phyloP scores from a whole-genome alignment of 176 grass and related monocot species.

The Musa schizocarpa region DNA sequence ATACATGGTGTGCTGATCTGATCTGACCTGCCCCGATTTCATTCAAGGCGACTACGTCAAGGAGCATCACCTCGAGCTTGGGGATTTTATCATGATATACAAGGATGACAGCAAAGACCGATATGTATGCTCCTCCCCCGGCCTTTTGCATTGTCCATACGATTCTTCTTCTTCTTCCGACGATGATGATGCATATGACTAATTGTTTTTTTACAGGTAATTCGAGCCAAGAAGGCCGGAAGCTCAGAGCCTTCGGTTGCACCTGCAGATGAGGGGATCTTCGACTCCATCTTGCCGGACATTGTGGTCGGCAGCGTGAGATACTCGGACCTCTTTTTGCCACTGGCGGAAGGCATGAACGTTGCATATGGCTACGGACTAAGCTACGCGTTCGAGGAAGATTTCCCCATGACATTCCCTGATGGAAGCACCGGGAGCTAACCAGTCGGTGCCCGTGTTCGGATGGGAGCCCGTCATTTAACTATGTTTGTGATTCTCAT shows the following conservation, averaged over 20 bases:
- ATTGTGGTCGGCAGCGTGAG: constrained; percentile 53
- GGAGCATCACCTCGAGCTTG: constrained; percentile 61
- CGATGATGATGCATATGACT: no score
- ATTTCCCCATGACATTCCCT: constrained; percentile 22
- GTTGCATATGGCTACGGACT: constrained; percentile 25
- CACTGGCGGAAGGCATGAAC: constrained; percentile 48
- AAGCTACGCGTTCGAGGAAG: constrained; percentile 22
- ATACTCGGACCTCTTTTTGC: constrained; percentile 75
- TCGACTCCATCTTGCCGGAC: constrained; percentile 75
- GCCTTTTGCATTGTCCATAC: not conserved
- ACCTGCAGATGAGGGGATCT: constrained; percentile 48
- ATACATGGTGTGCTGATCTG: no score
- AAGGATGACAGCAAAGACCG: constrained; percentile 62
- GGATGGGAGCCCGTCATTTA: not conserved
- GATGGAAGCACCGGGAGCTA: constrained; percentile 32
- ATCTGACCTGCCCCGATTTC: not conserved
- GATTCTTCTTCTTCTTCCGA: not conserved
- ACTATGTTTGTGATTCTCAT: not conserved
- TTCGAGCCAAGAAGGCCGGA: constrained; percentile 63
- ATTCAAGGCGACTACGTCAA: constrained; percentile 64
- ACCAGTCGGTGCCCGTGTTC: not conserved
- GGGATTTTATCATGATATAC: constrained; percentile 92
- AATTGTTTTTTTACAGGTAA: constrained; percentile 36
- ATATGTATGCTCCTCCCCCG: constrained; percentile 33
- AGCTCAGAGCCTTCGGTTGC: constrained; percentile 18